Evolutionary conservation across 768 basidiomycete species (phyloP), one percentile per base, ranked within the genome.

Genomic region (Collybiopsis luxurians): DNA sequence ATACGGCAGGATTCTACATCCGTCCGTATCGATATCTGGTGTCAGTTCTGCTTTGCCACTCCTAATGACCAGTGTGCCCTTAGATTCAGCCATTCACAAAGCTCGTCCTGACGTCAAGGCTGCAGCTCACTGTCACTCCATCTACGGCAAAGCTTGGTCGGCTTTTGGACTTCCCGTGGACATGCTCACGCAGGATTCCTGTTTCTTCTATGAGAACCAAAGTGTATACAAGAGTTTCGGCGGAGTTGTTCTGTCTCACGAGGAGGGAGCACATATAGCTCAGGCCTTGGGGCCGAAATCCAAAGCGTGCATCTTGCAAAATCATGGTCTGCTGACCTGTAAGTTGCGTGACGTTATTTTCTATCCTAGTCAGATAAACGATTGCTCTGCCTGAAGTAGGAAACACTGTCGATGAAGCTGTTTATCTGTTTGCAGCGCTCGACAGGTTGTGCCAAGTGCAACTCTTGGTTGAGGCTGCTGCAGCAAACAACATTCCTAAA

Each of bases 71-170:
- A 69, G 69, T 5, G 71, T 66, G 53, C 67, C 69, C 66, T n/a
- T 76, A 38, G 73, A 81, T 58, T 74, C 75, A 12, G 71, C 73
- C 1, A 70, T 81, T 42, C 80, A 79, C 58, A 63, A 66, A 28
- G 76, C 76, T n/a, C 75, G 79, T 47, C 77, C 79, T 6, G 79
- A 81, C 56, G 72, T 82, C 34, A 50, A 76, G 4, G 74, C 75
- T 46, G 76, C 76, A 10, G 78, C 77, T 0, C 80, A 82, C 60
- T 76, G 76, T 17, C 79, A 80, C 62, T 77, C 78, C 10, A 66
- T 75, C 6, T 68, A 76, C 63, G 81, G 80, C 36, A 80, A 78
- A 61, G 77, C 79, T 0, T 83, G 77, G 66, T 76, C 77, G 7
- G 67, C 76, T 9, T 71, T 81, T 24, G 78, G 79, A 13, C 70